Evolutionary conservation across 192 early-diverging fungal genomes (phyloP).

Genomic region (Coemansia sp.): DNA sequence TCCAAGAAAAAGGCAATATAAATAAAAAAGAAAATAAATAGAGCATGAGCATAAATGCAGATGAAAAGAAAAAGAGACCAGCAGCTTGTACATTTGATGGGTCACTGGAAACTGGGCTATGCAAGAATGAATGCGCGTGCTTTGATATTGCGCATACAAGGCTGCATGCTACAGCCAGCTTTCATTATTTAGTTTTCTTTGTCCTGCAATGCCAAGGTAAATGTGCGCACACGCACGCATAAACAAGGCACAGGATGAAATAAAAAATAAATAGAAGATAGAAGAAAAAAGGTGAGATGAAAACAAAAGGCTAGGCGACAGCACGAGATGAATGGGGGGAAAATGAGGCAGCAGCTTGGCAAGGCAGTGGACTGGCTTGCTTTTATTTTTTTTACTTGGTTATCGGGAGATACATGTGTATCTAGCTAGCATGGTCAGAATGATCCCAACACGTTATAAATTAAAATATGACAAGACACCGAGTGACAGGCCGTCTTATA

Average conservation of each 20-base stretch:
- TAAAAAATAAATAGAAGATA: not conserved
- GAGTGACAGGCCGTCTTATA: too few species aligned
- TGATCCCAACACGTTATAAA: too few species aligned
- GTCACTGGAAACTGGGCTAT: not conserved
- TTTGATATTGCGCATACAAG: not conserved
- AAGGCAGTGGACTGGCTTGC: too few species aligned
- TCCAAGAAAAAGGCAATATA: too few species aligned
- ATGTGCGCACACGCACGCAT: not conserved
- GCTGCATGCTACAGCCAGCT: not conserved
- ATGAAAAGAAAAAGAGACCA: constrained; percentile 4
- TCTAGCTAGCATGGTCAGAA: too few species aligned
- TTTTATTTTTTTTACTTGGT: too few species aligned
- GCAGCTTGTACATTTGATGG: not conserved
- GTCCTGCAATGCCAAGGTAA: not conserved
- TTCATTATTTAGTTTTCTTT: not conserved
- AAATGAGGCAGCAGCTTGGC: too few species aligned
- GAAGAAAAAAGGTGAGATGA: not conserved
- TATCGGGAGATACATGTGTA: too few species aligned
- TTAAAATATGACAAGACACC: too few species aligned
- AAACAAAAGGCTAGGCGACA: too few species aligned
- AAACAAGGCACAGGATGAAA: not conserved
- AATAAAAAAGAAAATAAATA: not conserved
- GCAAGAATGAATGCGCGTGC: not conserved
- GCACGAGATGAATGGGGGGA: too few species aligned
- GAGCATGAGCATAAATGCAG: not conserved